Evolutionary conservation across 257 asterid genomes (phyloP), one percentile per base, ranked within the genome.

Genomic region (Nicotiana noctiflora): DNA sequence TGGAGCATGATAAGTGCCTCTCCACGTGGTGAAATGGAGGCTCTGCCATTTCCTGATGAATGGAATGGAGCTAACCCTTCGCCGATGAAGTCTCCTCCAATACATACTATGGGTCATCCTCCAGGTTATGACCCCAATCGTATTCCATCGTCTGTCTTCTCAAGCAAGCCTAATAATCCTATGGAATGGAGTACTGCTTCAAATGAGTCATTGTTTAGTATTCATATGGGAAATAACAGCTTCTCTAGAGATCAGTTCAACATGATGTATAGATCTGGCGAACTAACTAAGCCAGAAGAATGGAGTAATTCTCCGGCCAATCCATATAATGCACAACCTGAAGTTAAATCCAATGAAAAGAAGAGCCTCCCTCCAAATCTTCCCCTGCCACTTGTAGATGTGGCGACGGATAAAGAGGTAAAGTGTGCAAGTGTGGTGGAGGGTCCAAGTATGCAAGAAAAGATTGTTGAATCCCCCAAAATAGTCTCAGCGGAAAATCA

Each of bases 171-270:
- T 1, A 13, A 89, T 4, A 87, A 85, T 31, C 83, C 86, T 0
- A 62, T 81, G 27, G 97, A 93, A 1, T 95, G 99, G 99, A 95
- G 99, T 63, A 80, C 80, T 12, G 88, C 96, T 56, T 95, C 99
- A 2, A 95, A 93, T 14, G 99, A 93, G 52, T 95, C 99, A 0
- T 79, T 95, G 52, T 95, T 95, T 88, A 95, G 99, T 80, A 91
- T 95, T 65, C 97, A 92, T 25, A 88, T 88, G 92, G 97, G 97
- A 49, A 91, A 90, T 78, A 88, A 65, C 81, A 94, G 98, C 79
- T 91, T 94, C 82, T 82, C 94, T 0, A 72, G 85, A 51, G 97
- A 93, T 57, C 86, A 84, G 32, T 81, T 81, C 2, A 59, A 89
- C 4, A 46, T 85, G 77, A 55, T 81, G 88, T 72, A 86, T 10